phyloP scores from a whole-genome alignment of 257 asterid genomes.

The Primulina eburnea region DNA sequence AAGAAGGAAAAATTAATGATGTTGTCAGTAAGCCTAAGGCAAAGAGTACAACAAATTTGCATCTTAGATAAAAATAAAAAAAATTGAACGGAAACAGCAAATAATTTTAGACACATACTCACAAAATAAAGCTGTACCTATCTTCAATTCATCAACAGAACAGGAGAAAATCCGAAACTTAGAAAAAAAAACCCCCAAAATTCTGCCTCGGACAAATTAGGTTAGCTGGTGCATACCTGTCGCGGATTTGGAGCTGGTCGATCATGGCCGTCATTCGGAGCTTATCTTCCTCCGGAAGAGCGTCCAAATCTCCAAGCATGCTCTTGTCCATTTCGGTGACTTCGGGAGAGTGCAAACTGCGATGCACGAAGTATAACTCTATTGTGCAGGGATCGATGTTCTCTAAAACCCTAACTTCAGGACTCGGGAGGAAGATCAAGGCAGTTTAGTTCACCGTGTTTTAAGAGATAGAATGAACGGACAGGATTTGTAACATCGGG shows the following conservation, averaged over 20 bases:
- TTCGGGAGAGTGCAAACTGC: constrained; percentile 15
- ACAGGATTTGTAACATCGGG: constrained; percentile 4
- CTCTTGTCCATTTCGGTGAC: constrained; percentile 47
- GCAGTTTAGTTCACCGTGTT: background rate
- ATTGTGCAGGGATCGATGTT: background rate
- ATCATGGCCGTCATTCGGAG: constrained; percentile 65
- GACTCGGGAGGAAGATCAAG: background rate
- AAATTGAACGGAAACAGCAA: background rate
- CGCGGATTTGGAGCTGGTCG: constrained; percentile 76
- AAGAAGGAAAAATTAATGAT: too few relatives aligned
- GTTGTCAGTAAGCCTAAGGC: too few relatives aligned
- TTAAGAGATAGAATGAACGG: constrained; percentile 14
- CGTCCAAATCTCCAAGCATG: constrained; percentile 67
- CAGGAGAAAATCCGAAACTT: background rate
- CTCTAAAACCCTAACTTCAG: constrained; percentile 20
- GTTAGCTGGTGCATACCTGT: constrained; percentile 39
- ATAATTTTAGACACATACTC: background rate
- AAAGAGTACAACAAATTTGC: background rate
- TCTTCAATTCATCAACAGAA: background rate
- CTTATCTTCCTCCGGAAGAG: constrained; percentile 65
- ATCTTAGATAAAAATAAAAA: too few relatives aligned
- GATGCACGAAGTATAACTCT: constrained; percentile 4
- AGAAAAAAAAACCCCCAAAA: too few relatives aligned
- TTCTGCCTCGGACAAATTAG: background rate
- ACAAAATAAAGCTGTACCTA: background rate